These are phyloP conservation scores for Tylopilus balloui DNA, from an alignment of 768 basidiomycete genomes.

Conservation along the genomic window DNA sequence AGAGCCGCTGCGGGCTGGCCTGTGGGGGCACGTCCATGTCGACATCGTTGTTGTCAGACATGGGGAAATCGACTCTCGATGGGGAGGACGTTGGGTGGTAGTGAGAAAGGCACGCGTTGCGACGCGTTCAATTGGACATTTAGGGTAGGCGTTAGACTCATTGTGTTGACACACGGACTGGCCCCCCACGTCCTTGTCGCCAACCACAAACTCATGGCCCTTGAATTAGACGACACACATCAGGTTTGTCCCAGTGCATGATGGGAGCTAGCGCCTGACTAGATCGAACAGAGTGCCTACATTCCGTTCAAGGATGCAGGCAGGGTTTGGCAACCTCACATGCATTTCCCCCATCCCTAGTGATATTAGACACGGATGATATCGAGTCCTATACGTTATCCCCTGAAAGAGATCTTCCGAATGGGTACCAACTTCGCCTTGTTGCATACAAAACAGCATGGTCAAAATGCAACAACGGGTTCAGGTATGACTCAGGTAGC, in stretches of 20 bases:
- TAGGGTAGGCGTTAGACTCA: conserved; percentile 46
- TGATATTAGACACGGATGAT: conserved; percentile 14
- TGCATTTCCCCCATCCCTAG: not conserved
- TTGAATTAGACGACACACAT: conserved; percentile 22
- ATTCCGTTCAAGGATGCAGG: conserved; percentile 25
- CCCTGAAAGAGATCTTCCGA: conserved; percentile 28
- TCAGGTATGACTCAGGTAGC: conserved; percentile 40
- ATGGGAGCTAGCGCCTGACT: conserved; percentile 1
- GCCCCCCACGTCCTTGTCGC: not conserved
- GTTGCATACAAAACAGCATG: conserved; percentile 54
- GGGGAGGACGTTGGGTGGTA: not conserved
- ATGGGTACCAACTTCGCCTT: conserved; percentile 40
- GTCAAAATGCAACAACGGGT: conserved; percentile 54
- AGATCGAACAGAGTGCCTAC: conserved; percentile 17
- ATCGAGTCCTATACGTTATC: conserved; percentile 26
- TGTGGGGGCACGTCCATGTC: conserved; percentile 41
- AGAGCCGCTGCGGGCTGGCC: conserved; percentile 19
- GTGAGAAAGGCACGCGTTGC: conserved; percentile 37
- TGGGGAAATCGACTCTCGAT: conserved; percentile 58
- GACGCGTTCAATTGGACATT: conserved; percentile 47
- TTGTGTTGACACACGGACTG: not conserved
- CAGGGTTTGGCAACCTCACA: conserved; percentile 4
- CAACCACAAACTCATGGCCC: conserved; percentile 15
- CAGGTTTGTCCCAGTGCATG: conserved; percentile 19
- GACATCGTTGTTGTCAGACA: conserved; percentile 51